Evolutionary conservation across 441 rosid species (phyloP).

Genomic region (Syzygium syzygioides): DNA sequence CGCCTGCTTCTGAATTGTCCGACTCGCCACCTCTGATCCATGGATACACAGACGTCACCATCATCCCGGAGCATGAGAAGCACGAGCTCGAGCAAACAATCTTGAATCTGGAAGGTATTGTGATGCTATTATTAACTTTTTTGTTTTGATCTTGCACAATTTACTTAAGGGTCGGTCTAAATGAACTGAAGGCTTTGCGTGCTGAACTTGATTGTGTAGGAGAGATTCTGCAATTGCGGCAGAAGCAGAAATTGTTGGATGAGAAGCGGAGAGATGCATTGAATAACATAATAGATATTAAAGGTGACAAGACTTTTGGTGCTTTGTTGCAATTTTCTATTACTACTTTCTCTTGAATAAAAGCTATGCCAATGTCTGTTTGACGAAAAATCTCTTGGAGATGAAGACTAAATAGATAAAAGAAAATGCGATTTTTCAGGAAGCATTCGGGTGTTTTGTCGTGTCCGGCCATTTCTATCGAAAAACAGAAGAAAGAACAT

Average conservation of each 20-base stretch:
- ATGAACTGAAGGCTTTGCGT: background rate
- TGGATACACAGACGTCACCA: constrained; percentile 53
- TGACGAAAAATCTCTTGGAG: background rate
- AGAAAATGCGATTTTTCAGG: constrained; percentile 32
- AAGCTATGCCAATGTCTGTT: background rate
- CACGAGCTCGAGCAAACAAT: constrained; percentile 50
- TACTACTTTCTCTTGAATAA: background rate
- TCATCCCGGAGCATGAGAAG: constrained; percentile 75
- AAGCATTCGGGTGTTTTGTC: constrained; percentile 73
- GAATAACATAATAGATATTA: constrained; percentile 63
- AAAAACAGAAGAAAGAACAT: constrained; percentile 36
- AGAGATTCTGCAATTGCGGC: constrained; percentile 48
- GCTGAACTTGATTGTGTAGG: constrained; percentile 29
- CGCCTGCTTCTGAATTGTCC: constrained; percentile 26
- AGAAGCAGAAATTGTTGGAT: constrained; percentile 44
- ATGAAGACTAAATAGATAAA: background rate
- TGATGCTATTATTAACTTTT: background rate
- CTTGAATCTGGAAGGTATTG: constrained; percentile 51
- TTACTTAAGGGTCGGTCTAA: background rate
- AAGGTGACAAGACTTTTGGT: constrained; percentile 31
- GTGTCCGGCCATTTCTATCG: constrained; percentile 52
- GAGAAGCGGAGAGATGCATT: constrained; percentile 53
- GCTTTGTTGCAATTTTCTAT: background rate
- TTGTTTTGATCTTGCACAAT: background rate
- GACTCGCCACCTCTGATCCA: constrained; percentile 31